Evolutionary conservation across 805 yeast species (phyloP), one percentile per base, ranked within the genome.

Genomic region (Ogataea salicorniae): DNA sequence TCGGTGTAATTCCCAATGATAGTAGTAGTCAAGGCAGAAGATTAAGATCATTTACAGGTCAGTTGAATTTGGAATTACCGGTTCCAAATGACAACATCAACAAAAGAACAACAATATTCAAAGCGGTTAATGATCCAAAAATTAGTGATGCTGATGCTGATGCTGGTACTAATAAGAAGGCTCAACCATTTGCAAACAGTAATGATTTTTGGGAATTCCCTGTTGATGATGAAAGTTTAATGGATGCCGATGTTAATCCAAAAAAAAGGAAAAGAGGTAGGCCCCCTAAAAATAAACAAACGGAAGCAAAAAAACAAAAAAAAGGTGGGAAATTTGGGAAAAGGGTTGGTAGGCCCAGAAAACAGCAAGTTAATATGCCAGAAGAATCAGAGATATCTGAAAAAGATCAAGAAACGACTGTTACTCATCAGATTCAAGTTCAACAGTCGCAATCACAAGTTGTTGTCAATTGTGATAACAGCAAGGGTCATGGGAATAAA

Each of bases 141-240:
- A 26, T 9, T 26, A 26, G 31, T 26, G 31, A 11, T 11, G 9
- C 9, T 26, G 13, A 2, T 16, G 18, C 40, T 26, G 31, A 11
- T 11, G 9, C 9, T 26, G 13, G 9, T 16, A 18, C 40, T 5
- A 45, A 38, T 29, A 37, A 36, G 20, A 48, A 37, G 16, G 37
- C 42, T 13, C 26, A 41, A 6, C 37, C 39, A n/a, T 18, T 35
- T 18, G 31, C 29, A 15, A n/a, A 18, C 46, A 38, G 29, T 8
- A n/a, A 11, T 6, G 41, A 40, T 18, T 48, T 48, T 37, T 48
- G 51, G 51, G 48, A 45, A 14, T 37, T 45, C 35, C 41, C 45
- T 34, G 43, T 22, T 8, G 46, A 35, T 18, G 39, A 34, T 7
- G 18, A 42, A n/a, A n/a, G 23, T 33, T 35, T 20, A 36, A 6